A percentile compares a stretch with the other conserved stretches of the same genome.
Conservation (phyloP, 768 basidiomycete species). For the Hemileccinum rubropunctum region DNA sequence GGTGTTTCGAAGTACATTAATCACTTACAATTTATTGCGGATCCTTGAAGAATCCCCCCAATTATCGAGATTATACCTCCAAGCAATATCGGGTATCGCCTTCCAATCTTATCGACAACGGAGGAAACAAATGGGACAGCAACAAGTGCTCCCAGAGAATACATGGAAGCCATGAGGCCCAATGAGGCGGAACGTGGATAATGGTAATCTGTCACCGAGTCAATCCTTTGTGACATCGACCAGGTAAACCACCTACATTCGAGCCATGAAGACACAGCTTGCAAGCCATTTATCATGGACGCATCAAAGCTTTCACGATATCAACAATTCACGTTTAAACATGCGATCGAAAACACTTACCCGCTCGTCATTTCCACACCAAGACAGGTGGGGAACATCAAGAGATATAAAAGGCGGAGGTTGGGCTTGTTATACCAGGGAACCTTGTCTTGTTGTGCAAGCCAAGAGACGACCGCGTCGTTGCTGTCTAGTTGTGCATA, state of each 20-base stretch:
- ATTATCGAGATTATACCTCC: conserved; percentile 5
- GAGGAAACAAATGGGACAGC: conserved; percentile 42
- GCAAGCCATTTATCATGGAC: conserved; percentile 61
- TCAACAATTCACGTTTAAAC: background rate
- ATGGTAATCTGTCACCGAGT: conserved; percentile 41
- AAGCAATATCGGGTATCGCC: conserved; percentile 17
- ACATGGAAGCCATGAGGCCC: conserved; percentile 57
- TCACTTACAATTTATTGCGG: conserved; percentile 12
- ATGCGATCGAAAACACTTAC: background rate
- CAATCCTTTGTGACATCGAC: background rate
- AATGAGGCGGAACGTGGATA: conserved; percentile 51
- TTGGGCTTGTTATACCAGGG: conserved; percentile 67
- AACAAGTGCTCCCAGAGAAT: conserved; percentile 56
- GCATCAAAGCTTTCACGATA: conserved; percentile 26
- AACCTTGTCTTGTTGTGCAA: conserved; percentile 41
- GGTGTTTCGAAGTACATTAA: background rate
- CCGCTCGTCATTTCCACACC: conserved; percentile 22
- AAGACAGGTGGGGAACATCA: conserved; percentile 45
- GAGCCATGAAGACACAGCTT: conserved; percentile 55
- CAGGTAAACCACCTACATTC: conserved; percentile 37
- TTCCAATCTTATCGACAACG: conserved; percentile 10
- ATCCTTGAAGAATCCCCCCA: conserved; percentile 17
- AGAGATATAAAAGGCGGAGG: conserved; percentile 50
- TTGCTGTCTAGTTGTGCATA: background rate
- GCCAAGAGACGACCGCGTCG: conserved; percentile 16